These are phyloP conservation scores for Babjeviella inositovora DNA, from an alignment of 805 yeast genomes.

Conservation along the genomic window DNA sequence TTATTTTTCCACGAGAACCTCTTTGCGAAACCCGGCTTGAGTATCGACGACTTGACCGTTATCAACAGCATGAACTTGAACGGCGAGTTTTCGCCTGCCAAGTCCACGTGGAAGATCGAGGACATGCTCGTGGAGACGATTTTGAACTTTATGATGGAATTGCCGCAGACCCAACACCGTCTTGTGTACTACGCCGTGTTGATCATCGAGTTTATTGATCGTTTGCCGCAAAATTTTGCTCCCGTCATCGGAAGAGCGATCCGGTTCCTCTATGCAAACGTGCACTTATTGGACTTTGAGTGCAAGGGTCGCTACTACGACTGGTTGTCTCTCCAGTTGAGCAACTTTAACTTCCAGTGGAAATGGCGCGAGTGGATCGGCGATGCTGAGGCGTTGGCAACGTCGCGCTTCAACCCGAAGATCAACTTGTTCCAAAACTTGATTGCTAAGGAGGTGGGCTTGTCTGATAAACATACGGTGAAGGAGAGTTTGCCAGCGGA, in stretches of 20 bases:
- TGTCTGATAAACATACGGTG: slow-evolving; percentile 63
- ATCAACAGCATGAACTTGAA: slow-evolving; percentile 14
- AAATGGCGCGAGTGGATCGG: slow-evolving; percentile 91
- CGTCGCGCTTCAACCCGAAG: slow-evolving; percentile 51
- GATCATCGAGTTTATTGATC: slow-evolving; percentile 71
- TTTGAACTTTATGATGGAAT: slow-evolving; percentile 57
- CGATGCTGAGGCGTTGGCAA: slow-evolving; percentile 28
- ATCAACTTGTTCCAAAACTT: slow-evolving; percentile 60
- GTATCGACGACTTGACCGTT: slow-evolving; percentile 49
- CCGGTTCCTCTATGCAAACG: slow-evolving; percentile 59
- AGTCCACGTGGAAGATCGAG: slow-evolving; percentile 80
- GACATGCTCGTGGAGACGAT: slow-evolving; percentile 78
- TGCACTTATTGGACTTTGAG: slow-evolving; percentile 61
- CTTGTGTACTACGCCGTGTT: slow-evolving; percentile 73
- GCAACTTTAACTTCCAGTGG: slow-evolving; percentile 93
- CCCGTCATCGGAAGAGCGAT: slow-evolving; percentile 91
- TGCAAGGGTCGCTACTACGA: slow-evolving; percentile 56
- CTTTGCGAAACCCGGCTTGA: slow-evolving; percentile 63
- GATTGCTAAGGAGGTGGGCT: slow-evolving; percentile 69
- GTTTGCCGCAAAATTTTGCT: slow-evolving; percentile 67
- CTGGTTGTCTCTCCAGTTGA: slow-evolving; percentile 88
- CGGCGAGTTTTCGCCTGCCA: slow-evolving; percentile 4
- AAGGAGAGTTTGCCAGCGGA: slow-evolving; percentile 54
- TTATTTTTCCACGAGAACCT: slow-evolving; percentile 47
- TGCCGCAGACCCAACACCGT: slow-evolving; percentile 53